Percentiles rank a stretch among this genome's conserved stretches.
Conservation (phyloP, 306 rosid genomes). For the Fagus crenata region DNA sequence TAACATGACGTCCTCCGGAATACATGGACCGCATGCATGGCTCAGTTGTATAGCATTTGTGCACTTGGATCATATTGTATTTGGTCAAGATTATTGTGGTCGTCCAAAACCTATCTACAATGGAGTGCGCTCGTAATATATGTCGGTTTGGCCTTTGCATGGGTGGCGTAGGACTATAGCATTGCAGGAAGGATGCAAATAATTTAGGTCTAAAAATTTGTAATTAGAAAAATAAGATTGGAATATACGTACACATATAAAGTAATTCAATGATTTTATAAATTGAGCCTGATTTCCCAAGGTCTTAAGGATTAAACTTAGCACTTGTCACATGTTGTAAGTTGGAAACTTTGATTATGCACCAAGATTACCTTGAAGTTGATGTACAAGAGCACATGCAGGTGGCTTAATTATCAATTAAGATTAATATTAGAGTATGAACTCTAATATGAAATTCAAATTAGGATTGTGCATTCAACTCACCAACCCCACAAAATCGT, state of each 20-base stretch:
- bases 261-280: neutral
- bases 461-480: no score
- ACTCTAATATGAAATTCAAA: no score
- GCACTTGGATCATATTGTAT: no score
- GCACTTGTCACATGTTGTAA: neutral
- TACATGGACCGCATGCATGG: no score
- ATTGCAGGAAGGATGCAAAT: neutral
- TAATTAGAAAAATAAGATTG: neutral
- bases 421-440: neutral
- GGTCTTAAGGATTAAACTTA: neutral
- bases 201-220: neutral
- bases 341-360: neutral
- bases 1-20: neutral
- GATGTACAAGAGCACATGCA: neutral
- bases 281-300: neutral
- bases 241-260: neutral
- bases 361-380: slow-evolving; percentile 12
- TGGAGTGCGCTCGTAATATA: no score
- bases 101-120: no score
- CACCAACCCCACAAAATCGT: no score
- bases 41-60: no score
- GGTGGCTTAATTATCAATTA: neutral
- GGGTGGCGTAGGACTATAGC: no score
- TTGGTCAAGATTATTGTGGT: no score
- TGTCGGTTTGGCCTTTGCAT: no score